Percentiles rank a stretch among this genome's conserved stretches.
These are phyloP conservation scores for Colletotrichum karsti DNA, from an alignment of 2,329 filamentous ascomycete species.

Conservation along the genomic window DNA sequence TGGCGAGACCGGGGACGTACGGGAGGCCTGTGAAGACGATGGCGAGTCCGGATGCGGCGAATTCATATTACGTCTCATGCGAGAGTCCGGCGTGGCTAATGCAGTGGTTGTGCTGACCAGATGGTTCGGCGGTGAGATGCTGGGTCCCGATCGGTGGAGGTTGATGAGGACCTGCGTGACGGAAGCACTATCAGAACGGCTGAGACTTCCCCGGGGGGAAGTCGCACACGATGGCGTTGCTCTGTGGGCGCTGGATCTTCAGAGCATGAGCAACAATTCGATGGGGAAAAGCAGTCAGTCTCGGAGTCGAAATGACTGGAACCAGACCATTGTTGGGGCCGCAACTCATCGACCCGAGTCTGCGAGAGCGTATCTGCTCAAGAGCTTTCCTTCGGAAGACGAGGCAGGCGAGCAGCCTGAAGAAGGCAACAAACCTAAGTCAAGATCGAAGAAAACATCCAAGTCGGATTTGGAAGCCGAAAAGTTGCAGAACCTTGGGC, in stretches of 20 bases:
- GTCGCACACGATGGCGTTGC: conserved; percentile 53
- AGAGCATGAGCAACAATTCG: conserved; percentile 54
- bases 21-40: conserved; percentile 66
- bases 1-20: conserved; percentile 33
- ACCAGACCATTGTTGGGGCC: conserved; percentile 59
- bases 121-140: conserved; percentile 70
- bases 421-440: neutral
- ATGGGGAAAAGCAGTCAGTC: conserved; percentile 33
- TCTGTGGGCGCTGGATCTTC: conserved; percentile 68
- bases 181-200: conserved; percentile 61
- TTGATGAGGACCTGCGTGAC: conserved; percentile 67
- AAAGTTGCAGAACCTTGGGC: conserved; percentile 74
- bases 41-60: conserved; percentile 68
- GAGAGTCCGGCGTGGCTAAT: conserved; percentile 58
- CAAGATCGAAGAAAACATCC: neutral
- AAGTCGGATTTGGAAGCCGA: conserved; percentile 56
- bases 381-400: conserved; percentile 55
- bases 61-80: conserved; percentile 63
- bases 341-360: conserved; percentile 79
- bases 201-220: conserved; percentile 41
- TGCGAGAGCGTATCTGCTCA: conserved; percentile 67
- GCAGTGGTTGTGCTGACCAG: conserved; percentile 67
- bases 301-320: conserved; percentile 31
- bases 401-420: conserved; percentile 21
- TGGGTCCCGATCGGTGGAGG: conserved; percentile 69